These are phyloP conservation scores for Monosporascus sp. DNA, from an alignment of 2,329 filamentous ascomycete genomes.

Conservation along the genomic window DNA sequence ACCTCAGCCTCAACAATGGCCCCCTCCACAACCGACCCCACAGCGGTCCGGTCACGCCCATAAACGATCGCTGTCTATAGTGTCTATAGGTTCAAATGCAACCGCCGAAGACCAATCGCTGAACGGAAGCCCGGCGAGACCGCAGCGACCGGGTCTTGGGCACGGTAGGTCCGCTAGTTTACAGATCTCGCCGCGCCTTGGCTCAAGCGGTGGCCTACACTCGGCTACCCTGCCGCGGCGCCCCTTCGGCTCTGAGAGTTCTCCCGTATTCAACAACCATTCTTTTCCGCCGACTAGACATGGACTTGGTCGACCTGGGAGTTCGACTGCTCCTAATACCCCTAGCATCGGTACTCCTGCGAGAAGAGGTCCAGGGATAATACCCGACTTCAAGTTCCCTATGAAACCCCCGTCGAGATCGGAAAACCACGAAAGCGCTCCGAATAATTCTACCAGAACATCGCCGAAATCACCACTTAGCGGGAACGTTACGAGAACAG, in stretches of 20 bases:
- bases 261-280: slow-evolving; percentile 48
- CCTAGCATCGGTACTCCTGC: slow-evolving; percentile 36
- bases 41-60: slow-evolving; percentile 51
- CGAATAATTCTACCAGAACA: slow-evolving; percentile 30
- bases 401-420: slow-evolving; percentile 38
- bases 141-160: slow-evolving; percentile 51
- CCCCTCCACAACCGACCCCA: slow-evolving; percentile 19
- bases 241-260: slow-evolving; percentile 38
- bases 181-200: slow-evolving; percentile 59
- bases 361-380: slow-evolving; percentile 35
- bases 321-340: slow-evolving; percentile 41
- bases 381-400: slow-evolving; percentile 55
- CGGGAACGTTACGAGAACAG: slow-evolving; percentile 32
- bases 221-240: slow-evolving; percentile 37
- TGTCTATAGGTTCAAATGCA: slow-evolving; percentile 62
- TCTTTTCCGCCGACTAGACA: slow-evolving; percentile 49
- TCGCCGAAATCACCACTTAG: slow-evolving; percentile 32
- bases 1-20: slow-evolving; percentile 34
- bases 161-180: slow-evolving; percentile 78
- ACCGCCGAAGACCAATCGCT: slow-evolving; percentile 40
- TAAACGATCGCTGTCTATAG: slow-evolving; percentile 74
- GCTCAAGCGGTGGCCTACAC: slow-evolving; percentile 37
- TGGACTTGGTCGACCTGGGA: slow-evolving; percentile 32
- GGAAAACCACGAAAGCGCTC: slow-evolving; percentile 22
- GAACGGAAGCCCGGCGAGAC: slow-evolving; percentile 36